Evolutionary conservation across 2,329 filamentous ascomycete species (phyloP).

Genomic region (Lecanicillium sp.): DNA sequence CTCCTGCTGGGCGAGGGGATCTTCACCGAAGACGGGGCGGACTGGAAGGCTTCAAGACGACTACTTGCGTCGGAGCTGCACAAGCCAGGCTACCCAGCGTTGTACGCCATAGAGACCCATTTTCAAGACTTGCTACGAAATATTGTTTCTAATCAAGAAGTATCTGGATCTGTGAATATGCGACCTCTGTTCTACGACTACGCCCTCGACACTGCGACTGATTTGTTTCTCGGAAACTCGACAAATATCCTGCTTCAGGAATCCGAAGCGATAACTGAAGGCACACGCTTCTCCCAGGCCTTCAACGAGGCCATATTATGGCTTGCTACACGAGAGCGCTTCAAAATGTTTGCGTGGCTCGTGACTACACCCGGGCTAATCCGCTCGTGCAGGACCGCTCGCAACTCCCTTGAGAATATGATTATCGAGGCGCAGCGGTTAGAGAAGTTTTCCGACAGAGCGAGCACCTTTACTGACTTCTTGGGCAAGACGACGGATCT

Average conservation of each 20-base stretch:
- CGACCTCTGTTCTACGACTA: constrained; percentile 1
- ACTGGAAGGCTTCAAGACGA: constrained; percentile 4
- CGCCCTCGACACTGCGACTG: constrained; percentile 2
- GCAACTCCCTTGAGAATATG: constrained; percentile 8
- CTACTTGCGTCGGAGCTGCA: constrained; percentile 2
- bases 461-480: constrained; percentile 2
- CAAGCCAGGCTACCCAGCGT: constrained; percentile 2
- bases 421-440: constrained; percentile 4
- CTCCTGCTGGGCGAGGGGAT: constrained; percentile 1
- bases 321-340: constrained; percentile 6
- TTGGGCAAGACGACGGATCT: constrained; percentile 1
- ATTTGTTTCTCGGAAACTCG: constrained; percentile 4
- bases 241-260: neutral
- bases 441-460: neutral
- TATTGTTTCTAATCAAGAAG: neutral
- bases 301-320: constrained; percentile 3
- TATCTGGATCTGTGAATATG: neutral
- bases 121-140: constrained; percentile 4
- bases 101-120: constrained; percentile 1
- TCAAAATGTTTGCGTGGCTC: constrained; percentile 9
- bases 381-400: neutral
- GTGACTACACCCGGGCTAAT: constrained; percentile 2
- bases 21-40: constrained; percentile 2
- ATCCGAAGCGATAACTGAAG: neutral
- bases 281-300: constrained; percentile 2